phyloP scores from a whole-genome alignment of 2,329 filamentous ascomycete species.

The Colletotrichum aenigma region DNA sequence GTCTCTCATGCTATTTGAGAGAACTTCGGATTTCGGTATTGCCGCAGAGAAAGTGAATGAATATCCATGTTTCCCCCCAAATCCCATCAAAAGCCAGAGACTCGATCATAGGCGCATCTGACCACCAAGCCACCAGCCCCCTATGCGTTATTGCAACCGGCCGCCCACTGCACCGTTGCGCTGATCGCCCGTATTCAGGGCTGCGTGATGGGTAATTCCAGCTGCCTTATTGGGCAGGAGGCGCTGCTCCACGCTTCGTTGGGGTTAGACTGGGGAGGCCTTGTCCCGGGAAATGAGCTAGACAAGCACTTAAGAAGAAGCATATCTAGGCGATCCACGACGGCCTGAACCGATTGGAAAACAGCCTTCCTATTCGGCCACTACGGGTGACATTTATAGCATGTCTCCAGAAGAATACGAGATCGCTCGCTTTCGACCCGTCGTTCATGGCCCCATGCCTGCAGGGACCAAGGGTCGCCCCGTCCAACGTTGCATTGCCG shows the following conservation, averaged over 20 bases:
- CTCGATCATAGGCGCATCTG: not conserved
- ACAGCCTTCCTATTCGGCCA: not conserved
- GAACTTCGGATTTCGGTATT: not conserved
- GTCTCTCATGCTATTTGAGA: not conserved
- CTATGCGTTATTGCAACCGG: not conserved
- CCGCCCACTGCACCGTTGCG: not conserved
- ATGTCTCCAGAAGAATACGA: conserved; percentile 1
- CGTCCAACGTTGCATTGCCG: conserved; percentile 3
- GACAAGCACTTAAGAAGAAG: not conserved
- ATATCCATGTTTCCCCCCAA: not conserved
- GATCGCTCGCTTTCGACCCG: not conserved
- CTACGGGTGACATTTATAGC: not conserved
- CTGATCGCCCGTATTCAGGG: conserved; percentile 8
- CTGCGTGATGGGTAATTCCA: conserved; percentile 5
- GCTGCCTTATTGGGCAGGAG: conserved; percentile 12
- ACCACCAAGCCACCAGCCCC: not conserved
- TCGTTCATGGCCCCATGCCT: not conserved
- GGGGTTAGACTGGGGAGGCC: conserved; percentile 3
- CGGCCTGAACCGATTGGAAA: not conserved
- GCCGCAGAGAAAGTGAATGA: not conserved
- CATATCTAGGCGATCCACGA: conserved; percentile 5
- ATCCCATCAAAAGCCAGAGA: not conserved
- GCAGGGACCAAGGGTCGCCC: conserved; percentile 1
- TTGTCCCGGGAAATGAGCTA: conserved; percentile 6
- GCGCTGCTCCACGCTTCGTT: not conserved